These are phyloP conservation scores for Penicillium tannophilum DNA, from an alignment of 495 filamentous ascomycete genomes.

Conservation along the genomic window DNA sequence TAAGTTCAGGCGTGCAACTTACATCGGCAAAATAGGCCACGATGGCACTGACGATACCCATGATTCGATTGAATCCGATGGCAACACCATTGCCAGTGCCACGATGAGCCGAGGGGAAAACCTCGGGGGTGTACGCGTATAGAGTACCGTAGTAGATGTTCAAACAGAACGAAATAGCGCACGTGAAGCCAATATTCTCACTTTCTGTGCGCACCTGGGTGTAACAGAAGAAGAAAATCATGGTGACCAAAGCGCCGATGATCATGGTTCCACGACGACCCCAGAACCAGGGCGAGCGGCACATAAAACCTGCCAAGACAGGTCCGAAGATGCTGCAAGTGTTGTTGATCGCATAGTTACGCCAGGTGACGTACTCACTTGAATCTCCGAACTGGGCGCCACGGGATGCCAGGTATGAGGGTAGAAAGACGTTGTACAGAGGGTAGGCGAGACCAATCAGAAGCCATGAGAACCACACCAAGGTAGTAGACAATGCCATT, in stretches of 20 bases:
- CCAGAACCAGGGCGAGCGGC: conserved; percentile 53
- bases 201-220: conserved; percentile 58
- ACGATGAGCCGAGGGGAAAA: conserved; percentile 65
- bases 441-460: conserved; percentile 70
- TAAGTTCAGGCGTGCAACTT: conserved; percentile 9
- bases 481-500: conserved; percentile 59
- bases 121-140: conserved; percentile 62
- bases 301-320: conserved; percentile 65
- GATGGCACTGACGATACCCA: conserved; percentile 71
- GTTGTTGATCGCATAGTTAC: conserved; percentile 72
- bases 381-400: conserved; percentile 48
- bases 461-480: conserved; percentile 73
- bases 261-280: conserved; percentile 69
- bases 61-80: conserved; percentile 68
- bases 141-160: conserved; percentile 75
- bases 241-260: conserved; percentile 60
- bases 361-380: conserved; percentile 61
- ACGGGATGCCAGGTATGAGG: conserved; percentile 47
- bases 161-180: conserved; percentile 64
- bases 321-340: conserved; percentile 66
- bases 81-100: conserved; percentile 72
- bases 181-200: conserved; percentile 68
- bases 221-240: conserved; percentile 72
- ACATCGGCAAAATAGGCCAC: conserved; percentile 60
- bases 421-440: conserved; percentile 70